Base-by-base conservation (phyloP, 176 grass and related monocot genomes). In the Triticum urartu region DNA sequence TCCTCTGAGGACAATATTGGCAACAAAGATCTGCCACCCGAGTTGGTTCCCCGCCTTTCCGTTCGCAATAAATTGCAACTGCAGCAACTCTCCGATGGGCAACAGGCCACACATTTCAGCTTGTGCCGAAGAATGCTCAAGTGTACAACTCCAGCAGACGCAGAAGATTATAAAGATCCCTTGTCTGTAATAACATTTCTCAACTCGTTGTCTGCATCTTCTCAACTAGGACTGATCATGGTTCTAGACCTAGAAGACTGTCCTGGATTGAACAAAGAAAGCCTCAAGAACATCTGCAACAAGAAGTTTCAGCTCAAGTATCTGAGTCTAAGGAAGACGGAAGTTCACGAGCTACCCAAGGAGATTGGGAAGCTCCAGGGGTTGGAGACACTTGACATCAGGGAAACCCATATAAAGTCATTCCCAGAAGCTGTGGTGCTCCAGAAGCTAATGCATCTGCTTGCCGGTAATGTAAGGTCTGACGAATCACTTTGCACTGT, bases 341-440 rank as follows among this genome's bases (percentile, higher is more conserved):
- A 45, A 11, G 3, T 45, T 22, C 6, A 5, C 0, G 15, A 73
- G 4, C 48, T 85, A 20, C 87, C 87, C 20, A 72, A 73, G 7
- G 45, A 89, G 1, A 85, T 89, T 3, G 17, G 61, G 1, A 80
- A 80, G 22, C 82, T 89, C 17, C 18, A 47, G 6, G 17, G 60
- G 11, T 35, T 89, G 38, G 36, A 89, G 40, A 89, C 82, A 65
- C 30, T 89, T 33, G 82, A 80, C 52, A 79, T 89, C 43, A 63
- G 86, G 65, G 36, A 58, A 66, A 88, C 86, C 30, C 24, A 76
- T 9, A 64, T 88, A 42, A 9, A 47, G 3, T 28, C 75, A 61
- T 36, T 84, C 22, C 34, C 74, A 13, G 24, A 50, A 48, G 45
- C 35, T 18, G 0, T 18, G 15, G 0, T 24, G 6, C 81, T 89